Evolutionary conservation across 495 filamentous ascomycete species (phyloP).

Genomic region (Daldinia grandis): DNA sequence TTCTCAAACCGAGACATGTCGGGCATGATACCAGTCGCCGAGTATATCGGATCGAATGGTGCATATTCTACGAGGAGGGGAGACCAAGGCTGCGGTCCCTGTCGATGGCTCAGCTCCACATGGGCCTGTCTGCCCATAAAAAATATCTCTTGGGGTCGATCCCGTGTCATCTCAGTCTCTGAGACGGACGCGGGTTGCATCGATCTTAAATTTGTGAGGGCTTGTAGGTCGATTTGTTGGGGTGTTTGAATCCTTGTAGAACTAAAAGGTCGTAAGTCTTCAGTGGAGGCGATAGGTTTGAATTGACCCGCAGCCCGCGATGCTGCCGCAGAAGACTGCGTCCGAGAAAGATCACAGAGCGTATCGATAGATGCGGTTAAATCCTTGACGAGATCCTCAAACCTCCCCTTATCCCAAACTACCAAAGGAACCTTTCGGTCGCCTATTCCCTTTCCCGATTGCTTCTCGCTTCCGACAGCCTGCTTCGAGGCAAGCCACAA

Average conservation of each 20-base stretch:
- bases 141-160: slow-evolving; percentile 57
- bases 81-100: slow-evolving; percentile 46
- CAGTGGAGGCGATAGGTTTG: slow-evolving; percentile 45
- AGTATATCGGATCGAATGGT: slow-evolving; percentile 68
- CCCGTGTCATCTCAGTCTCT: slow-evolving; percentile 39
- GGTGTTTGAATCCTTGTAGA: slow-evolving; percentile 64
- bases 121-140: slow-evolving; percentile 61
- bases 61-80: slow-evolving; percentile 76
- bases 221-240: slow-evolving; percentile 58
- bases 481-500: slow-evolving; percentile 67
- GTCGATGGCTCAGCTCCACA: slow-evolving; percentile 50
- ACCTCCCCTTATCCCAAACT: slow-evolving; percentile 66
- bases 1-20: slow-evolving; percentile 70
- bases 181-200: slow-evolving; percentile 55
- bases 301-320: slow-evolving; percentile 40
- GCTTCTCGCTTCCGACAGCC: slow-evolving; percentile 54
- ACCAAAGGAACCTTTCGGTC: slow-evolving; percentile 59
- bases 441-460: slow-evolving; percentile 45
- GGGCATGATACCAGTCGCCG: slow-evolving; percentile 68
- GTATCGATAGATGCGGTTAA: slow-evolving; percentile 88
- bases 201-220: slow-evolving; percentile 52
- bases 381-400: slow-evolving; percentile 76
- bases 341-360: slow-evolving; percentile 83
- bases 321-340: slow-evolving; percentile 61
- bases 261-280: slow-evolving; percentile 60